Base-by-base conservation (phyloP, 192 early-diverging fungal genomes). In the Backusella mclennaniae region DNA sequence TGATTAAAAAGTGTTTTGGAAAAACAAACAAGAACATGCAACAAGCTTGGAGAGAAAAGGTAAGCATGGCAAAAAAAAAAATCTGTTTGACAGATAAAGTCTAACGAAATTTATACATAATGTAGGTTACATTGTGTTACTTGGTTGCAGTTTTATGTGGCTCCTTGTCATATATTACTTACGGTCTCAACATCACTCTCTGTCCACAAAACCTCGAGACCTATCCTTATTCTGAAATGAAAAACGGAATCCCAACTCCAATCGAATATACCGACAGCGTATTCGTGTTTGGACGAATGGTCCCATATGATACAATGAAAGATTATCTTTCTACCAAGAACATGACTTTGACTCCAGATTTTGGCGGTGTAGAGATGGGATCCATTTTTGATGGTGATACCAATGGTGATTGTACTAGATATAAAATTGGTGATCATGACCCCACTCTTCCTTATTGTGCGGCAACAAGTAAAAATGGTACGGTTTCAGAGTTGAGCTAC, bases 1-100 rank as follows among this genome's bases (percentile, higher is more conserved):
- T 85, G 36, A 79, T 87, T 33, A 76, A 83, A 15, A 74, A 76
- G 26, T 85, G 84, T 42, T 80, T 83, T 33, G 38, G 76, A 15
- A 85, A 85, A 76, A 77, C 73, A 44, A 83, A 85, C 53, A 59
- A 79, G 14, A 69, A 70, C 44, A 74, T 73, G 69, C 77, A 76
- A n/a, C 88, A 89, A 56, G 88, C 88, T 26, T 89, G 86, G 86
- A 80, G 86, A 71, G 88, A 89, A 79, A 89, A 89, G 74, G 86
- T 82, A 79, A 67, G 9, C 39, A 41, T 41, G 33, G 33, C 33
- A n/a, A 5, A 52, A 19, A 19, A 19, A 14, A 19, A 52, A 52
- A 53, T 33, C 31, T 33, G 31, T 26, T 59, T 59, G 56, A 59
- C 21, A 59, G 9, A 8, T n/a, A 17, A 0, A 39, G 7, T 59